Conservation (phyloP, 345 rosid species). For the Dimocarpus longan region DNA sequence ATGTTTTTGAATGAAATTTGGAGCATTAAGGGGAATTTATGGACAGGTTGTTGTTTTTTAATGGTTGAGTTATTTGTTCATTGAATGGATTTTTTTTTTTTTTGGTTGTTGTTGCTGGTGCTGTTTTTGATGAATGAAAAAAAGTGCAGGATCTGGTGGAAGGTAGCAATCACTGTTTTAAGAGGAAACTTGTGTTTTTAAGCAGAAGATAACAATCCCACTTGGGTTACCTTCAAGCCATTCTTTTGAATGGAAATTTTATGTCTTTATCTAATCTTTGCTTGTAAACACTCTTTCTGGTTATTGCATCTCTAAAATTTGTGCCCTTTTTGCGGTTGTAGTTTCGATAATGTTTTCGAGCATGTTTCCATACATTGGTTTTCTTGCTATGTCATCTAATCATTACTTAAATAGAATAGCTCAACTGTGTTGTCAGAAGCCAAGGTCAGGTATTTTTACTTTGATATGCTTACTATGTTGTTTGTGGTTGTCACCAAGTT, state of each 20-base stretch:
- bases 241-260: constrained; percentile 13
- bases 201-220: constrained; percentile 33
- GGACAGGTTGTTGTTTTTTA: background rate
- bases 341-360: background rate
- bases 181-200: constrained; percentile 35
- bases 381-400: constrained; percentile 1
- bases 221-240: constrained; percentile 17
- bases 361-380: background rate
- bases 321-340: background rate
- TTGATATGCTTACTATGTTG: too few species aligned
- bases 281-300: background rate
- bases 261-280: constrained; percentile 6
- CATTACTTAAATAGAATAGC: background rate
- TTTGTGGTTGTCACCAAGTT: too few species aligned
- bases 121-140: constrained; percentile 5
- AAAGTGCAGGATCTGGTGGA: constrained; percentile 38
- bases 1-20: background rate
- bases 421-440: background rate
- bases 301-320: background rate
- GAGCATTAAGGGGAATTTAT: background rate
- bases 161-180: constrained; percentile 36
- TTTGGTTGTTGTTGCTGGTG: background rate
- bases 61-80: background rate
- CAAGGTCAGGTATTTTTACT: background rate
- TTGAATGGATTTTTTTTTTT: background rate